These are phyloP conservation scores for Globisporangium uncinulatum DNA, from an alignment of 352 stramenopile species.

Conservation along the genomic window DNA sequence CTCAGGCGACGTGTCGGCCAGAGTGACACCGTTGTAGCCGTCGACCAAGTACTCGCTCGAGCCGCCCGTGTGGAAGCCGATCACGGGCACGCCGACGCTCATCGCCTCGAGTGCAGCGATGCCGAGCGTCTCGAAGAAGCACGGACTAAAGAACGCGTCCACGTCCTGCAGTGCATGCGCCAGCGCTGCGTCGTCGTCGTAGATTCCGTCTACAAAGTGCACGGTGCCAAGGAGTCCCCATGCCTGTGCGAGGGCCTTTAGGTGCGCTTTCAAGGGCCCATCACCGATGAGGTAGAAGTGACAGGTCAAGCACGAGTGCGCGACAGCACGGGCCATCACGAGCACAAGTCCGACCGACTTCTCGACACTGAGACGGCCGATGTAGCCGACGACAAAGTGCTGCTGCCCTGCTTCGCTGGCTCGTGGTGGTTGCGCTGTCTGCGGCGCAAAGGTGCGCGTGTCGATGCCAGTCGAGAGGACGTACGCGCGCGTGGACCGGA, in stretches of 20 bases:
- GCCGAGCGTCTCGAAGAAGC: constrained; percentile 46
- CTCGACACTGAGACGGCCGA: constrained; percentile 38
- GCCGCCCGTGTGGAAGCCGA: constrained; percentile 41
- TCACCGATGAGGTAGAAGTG: constrained; percentile 33
- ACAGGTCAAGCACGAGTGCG: constrained; percentile 15
- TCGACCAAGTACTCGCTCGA: constrained; percentile 42
- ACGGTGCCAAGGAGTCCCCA: constrained; percentile 25
- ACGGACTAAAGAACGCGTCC: constrained; percentile 35
- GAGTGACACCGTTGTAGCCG: constrained; percentile 32
- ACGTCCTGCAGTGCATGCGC: constrained; percentile 24
- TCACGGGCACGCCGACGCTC: constrained; percentile 41
- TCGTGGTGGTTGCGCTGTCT: neutral
- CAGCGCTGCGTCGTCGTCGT: constrained; percentile 31
- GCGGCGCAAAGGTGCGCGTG: constrained; percentile 27
- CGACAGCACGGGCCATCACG: constrained; percentile 21
- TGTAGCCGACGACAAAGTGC: constrained; percentile 38
- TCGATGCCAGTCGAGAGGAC: constrained; percentile 43
- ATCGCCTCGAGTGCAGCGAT: constrained; percentile 55
- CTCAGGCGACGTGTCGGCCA: constrained; percentile 23
- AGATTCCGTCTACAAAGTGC: constrained; percentile 42
- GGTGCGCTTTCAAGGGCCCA: constrained; percentile 21
- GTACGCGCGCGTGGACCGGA: constrained; percentile 17
- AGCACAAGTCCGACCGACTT: constrained; percentile 46
- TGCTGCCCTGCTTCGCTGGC: neutral
- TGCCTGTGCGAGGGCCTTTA: constrained; percentile 20